Evolutionary conservation across 371 early-diverging fungal species (phyloP), one percentile per base, ranked within the genome.

Genomic region (Rhizopus microsporus): DNA sequence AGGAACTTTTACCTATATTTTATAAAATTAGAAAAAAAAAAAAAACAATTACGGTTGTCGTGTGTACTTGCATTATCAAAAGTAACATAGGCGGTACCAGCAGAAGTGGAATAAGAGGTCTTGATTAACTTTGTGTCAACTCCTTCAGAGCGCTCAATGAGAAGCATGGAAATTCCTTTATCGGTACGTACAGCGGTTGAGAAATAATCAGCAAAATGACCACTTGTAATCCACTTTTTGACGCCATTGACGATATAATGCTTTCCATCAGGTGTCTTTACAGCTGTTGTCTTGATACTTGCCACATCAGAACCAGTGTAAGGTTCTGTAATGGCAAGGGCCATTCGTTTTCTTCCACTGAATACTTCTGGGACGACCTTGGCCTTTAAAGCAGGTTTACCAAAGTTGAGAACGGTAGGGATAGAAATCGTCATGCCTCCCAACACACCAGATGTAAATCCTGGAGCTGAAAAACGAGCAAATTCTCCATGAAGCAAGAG

Each of bases 301-400:
- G 93, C 92, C 4, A 93, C 93, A 56, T 93, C 94, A n/a, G 87
- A 87, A 2, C 92, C 92, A 23, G 90, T 87, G 42, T 72, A 77
- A 8, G 86, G 86, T 58, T 87, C 86, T 9, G 85, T 72, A 39
- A 77, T 75, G 42, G 87, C 87, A 57, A 92, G 71, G 57, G 90
- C 89, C 65, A 91, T 92, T 56, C 80, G 80, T 78, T 90, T 90
- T 47, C 77, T 66, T 13, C 94, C 94, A 9, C 70, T 57, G 43
- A 92, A 65, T 50, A 86, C 83, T n/a, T 81, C 85, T 10, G 83
- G 84, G 4, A 87, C 85, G 38, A 92, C 49, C 54, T 75, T 68
- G 0, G 57, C 57, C 44, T 70, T 67, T 37, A 72, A n/a, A 12
- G 39, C 63, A 15, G 56, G 49, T 29, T 57, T 51, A 8, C 72